Conservation (phyloP, 495 filamentous ascomycete species). For the Penicillium macrosclerotiorum region DNA sequence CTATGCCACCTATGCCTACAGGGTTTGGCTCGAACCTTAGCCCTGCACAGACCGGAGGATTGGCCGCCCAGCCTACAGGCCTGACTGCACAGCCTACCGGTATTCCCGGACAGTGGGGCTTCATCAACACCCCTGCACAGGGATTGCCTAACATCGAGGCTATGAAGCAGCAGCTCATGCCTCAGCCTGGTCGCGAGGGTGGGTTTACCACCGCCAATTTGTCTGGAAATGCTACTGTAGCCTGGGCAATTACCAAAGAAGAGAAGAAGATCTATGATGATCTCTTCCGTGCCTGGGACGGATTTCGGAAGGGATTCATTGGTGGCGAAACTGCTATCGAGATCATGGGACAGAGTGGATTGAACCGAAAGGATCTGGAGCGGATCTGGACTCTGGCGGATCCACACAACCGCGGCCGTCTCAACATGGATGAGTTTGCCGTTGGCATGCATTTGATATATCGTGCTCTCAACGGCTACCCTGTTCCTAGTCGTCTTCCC, state of each 20-base stretch:
- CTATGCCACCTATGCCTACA: conserved; percentile 94
- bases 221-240: conserved; percentile 90
- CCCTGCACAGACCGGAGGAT: conserved; percentile 59
- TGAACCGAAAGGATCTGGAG: conserved; percentile 87
- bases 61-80: conserved; percentile 46
- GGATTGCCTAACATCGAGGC: conserved; percentile 93
- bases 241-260: conserved; percentile 98
- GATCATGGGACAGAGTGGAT: conserved; percentile 93
- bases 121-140: conserved; percentile 88
- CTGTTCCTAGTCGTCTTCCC: conserved; percentile 85
- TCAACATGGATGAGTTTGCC: conserved; percentile 97
- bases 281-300: conserved; percentile 96
- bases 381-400: conserved; percentile 94
- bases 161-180: conserved; percentile 96
- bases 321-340: conserved; percentile 93
- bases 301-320: conserved; percentile 89
- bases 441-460: conserved; percentile 99
- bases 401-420: conserved; percentile 83
- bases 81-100: conserved; percentile 95
- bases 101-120: conserved; percentile 93
- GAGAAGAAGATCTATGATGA: conserved; percentile 98
- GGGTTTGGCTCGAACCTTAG: conserved; percentile 67
- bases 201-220: conserved; percentile 87
- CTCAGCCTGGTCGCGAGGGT: conserved; percentile 88
- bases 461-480: conserved; percentile 92